These are phyloP conservation scores for Phylloporus sp. DNA, from an alignment of 768 basidiomycete species.

Conservation along the genomic window DNA sequence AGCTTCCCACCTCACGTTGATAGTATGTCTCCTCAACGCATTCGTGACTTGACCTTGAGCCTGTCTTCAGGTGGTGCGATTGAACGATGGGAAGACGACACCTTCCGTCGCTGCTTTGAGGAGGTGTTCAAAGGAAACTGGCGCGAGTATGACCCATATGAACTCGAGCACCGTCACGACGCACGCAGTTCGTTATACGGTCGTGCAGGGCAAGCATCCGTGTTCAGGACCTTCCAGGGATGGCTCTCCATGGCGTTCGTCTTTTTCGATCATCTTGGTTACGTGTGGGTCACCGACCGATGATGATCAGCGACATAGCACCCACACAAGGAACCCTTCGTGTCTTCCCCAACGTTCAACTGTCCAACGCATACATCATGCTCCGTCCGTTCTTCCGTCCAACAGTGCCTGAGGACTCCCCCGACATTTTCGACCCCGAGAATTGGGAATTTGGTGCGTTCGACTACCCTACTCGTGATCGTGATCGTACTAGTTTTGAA, in stretches of 20 bases:
- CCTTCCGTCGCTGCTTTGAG: constrained; percentile 53
- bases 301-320: constrained; percentile 47
- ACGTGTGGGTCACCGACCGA: not conserved
- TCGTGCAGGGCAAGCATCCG: constrained; percentile 46
- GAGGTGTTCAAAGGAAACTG: constrained; percentile 60
- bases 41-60: not conserved
- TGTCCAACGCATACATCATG: constrained; percentile 69
- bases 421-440: constrained; percentile 42
- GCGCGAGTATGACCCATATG: constrained; percentile 63
- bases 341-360: constrained; percentile 60
- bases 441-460: constrained; percentile 48
- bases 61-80: constrained; percentile 53
- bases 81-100: constrained; percentile 68
- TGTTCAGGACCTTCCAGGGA: constrained; percentile 69
- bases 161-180: constrained; percentile 51
- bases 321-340: constrained; percentile 65
- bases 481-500: constrained; percentile 7
- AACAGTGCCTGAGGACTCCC: constrained; percentile 34
- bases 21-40: constrained; percentile 33
- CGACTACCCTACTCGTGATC: constrained; percentile 20
- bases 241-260: constrained; percentile 65
- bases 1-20: constrained; percentile 52
- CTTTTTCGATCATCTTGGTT: not conserved
- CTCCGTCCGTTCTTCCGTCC: constrained; percentile 74
- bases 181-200: constrained; percentile 64